Percentiles rank a stretch among this genome's conserved stretches.
These are phyloP conservation scores for Lyophyllum atratum DNA, from an alignment of 768 basidiomycete species.

Conservation along the genomic window DNA sequence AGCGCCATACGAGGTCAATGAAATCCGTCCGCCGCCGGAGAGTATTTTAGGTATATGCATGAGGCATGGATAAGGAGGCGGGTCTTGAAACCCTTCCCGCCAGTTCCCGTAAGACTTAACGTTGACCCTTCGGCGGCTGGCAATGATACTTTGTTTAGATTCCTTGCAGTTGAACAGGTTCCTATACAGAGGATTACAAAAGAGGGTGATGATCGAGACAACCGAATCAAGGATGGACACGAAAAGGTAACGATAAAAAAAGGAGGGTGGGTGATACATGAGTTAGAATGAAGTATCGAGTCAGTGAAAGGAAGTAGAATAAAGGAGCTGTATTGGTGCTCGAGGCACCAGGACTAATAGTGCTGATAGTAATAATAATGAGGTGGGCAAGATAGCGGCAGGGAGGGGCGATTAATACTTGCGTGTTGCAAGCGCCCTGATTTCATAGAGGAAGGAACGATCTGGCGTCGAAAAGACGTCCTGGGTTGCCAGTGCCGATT, in stretches of 20 bases:
- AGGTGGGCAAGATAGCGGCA: constrained; percentile 13
- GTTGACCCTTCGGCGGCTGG: too few relatives aligned
- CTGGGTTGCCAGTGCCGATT: constrained; percentile 34
- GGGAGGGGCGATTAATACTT: constrained; percentile 54
- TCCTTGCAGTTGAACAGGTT: constrained; percentile 19
- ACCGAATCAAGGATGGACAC: constrained; percentile 8
- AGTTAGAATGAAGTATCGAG: constrained; percentile 28
- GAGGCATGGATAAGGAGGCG: not conserved
- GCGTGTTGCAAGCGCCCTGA: constrained; percentile 83
- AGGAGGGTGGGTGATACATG: constrained; percentile 22
- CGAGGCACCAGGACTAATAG: constrained; percentile 10
- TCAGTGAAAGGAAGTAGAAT: constrained; percentile 20
- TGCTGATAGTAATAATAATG: constrained; percentile 14
- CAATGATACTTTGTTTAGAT: not conserved
- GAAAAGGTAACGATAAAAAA: constrained; percentile 18
- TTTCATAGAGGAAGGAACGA: constrained; percentile 74
- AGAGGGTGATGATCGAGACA: constrained; percentile 9
- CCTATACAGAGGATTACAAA: constrained; percentile 19
- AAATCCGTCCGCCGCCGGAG: constrained; percentile 60
- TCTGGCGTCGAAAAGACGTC: constrained; percentile 49
- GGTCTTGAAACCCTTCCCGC: not conserved
- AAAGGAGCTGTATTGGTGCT: constrained; percentile 24
- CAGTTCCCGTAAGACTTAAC: too few relatives aligned
- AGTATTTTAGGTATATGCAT: constrained; percentile 28
- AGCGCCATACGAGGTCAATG: constrained; percentile 51